These are phyloP conservation scores for Aureobasidium sp. DNA, from an alignment of 2,329 filamentous ascomycete genomes.

Conservation along the genomic window DNA sequence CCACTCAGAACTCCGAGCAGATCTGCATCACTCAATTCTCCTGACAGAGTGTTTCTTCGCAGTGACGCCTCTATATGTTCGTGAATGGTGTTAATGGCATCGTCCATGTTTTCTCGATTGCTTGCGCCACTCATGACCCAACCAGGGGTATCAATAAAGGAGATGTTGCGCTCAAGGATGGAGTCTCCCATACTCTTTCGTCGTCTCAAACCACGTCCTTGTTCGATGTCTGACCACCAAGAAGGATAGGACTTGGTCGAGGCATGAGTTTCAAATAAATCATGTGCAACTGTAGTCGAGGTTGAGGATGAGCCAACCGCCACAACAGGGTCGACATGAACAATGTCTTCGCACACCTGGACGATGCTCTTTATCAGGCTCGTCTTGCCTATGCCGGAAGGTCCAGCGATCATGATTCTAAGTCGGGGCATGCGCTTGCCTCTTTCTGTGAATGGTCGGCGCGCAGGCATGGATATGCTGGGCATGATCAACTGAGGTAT, in stretches of 20 bases:
- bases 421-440: constrained; percentile 78
- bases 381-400: constrained; percentile 75
- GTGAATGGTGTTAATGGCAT: constrained; percentile 14
- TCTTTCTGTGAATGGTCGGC: constrained; percentile 79
- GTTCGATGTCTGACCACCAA: constrained; percentile 80
- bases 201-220: constrained; percentile 50
- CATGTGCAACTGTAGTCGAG: constrained; percentile 11
- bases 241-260: constrained; percentile 59
- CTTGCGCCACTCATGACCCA: constrained; percentile 40
- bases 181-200: constrained; percentile 65
- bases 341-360: constrained; percentile 80
- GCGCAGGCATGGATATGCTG: constrained; percentile 80
- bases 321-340: constrained; percentile 66
- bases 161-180: constrained; percentile 82
- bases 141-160: constrained; percentile 80
- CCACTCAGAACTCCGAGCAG: constrained; percentile 70
- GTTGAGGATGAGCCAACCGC: constrained; percentile 10
- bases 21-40: constrained; percentile 61
- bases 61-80: constrained; percentile 64
- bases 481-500: constrained; percentile 92
- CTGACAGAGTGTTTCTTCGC: constrained; percentile 51
- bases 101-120: constrained; percentile 50
- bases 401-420: constrained; percentile 80
- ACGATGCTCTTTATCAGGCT: constrained; percentile 83
- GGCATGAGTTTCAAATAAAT: constrained; percentile 33